Evolutionary conservation across 2,329 filamentous ascomycete genomes (phyloP), one percentile per base, ranked within the genome.

Genomic region (Xylariomycetidae sp.): DNA sequence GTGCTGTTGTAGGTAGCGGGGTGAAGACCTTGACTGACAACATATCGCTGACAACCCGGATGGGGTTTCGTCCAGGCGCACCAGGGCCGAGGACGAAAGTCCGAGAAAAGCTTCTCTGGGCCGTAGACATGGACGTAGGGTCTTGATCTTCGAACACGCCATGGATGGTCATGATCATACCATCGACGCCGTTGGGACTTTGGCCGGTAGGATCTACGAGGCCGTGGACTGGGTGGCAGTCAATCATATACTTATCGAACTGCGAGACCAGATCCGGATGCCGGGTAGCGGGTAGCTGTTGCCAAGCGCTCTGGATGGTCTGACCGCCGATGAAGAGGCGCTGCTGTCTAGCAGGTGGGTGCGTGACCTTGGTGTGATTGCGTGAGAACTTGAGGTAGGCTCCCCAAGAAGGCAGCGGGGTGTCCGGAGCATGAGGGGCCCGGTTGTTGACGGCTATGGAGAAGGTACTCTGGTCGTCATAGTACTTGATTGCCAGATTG

Each of bases 121-220:
- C 70, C 27, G 72, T 73, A 27, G 74, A 70, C 30, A 71, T 66
- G 15, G 70, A 72, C 12, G 61, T 59, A 4, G 64, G 57, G 45
- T 85, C 76, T 13, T 81, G 66, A 54, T 95, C 88, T 30, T 90
- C 80, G 40, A 88, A 94, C 50, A 90, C 85, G 42, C 88, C 85
- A 49, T 92, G 85, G n/a, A 90, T 72, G 6, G 75, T 82, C 45
- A 94, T 75, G 31, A 86, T 72, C 44, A 94, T 74, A 6, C 88
- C 87, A 43, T 85, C 84, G 14, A 90, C 85, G 4, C 85, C 86
- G 14, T 66, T 64, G 1, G 64, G 56, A 40, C 70, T 81, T 43
- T 81, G 70, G 2, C 80, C 78, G 10, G 71, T 73, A 3, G 80
- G 80, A 48, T 94, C 87, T 3, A 74, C 72, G 16, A 94, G 70